Conservation (phyloP, 129 eudicot species). For the Escallonia herrerae region DNA sequence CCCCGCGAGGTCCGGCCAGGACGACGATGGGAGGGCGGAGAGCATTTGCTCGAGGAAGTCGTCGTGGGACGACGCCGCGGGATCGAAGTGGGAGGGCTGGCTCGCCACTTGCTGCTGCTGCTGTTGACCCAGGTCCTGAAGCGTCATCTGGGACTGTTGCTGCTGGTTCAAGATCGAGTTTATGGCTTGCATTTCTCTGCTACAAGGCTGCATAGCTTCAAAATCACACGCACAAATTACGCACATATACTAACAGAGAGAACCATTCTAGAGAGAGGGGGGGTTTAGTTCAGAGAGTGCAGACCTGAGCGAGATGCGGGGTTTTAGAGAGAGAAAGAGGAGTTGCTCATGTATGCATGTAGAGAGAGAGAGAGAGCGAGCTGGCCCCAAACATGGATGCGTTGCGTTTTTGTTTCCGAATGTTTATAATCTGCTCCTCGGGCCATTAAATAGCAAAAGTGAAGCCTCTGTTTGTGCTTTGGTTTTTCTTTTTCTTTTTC, state of each 20-base stretch:
- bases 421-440: neutral
- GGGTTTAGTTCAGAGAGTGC: neutral
- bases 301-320: too few species aligned
- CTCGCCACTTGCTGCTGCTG: neutral
- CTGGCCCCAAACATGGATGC: neutral
- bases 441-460: neutral
- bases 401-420: neutral
- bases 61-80: constrained; percentile 32
- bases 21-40: constrained; percentile 44
- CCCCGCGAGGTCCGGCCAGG: constrained; percentile 37
- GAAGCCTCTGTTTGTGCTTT: constrained; percentile 8
- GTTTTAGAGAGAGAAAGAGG: neutral
- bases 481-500: neutral
- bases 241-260: neutral
- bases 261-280: neutral
- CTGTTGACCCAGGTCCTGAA: constrained; percentile 26
- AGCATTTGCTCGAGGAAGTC: constrained; percentile 66
- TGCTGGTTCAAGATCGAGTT: constrained; percentile 11
- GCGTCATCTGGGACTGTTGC: constrained; percentile 22
- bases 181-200: constrained; percentile 30
- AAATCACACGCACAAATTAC: neutral
- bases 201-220: constrained; percentile 19
- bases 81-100: constrained; percentile 23
- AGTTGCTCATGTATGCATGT: neutral
- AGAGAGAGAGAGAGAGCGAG: neutral